These are phyloP conservation scores for Lasiodiplodia gonubiensis DNA, from an alignment of 2,329 filamentous ascomycete species.

Conservation along the genomic window DNA sequence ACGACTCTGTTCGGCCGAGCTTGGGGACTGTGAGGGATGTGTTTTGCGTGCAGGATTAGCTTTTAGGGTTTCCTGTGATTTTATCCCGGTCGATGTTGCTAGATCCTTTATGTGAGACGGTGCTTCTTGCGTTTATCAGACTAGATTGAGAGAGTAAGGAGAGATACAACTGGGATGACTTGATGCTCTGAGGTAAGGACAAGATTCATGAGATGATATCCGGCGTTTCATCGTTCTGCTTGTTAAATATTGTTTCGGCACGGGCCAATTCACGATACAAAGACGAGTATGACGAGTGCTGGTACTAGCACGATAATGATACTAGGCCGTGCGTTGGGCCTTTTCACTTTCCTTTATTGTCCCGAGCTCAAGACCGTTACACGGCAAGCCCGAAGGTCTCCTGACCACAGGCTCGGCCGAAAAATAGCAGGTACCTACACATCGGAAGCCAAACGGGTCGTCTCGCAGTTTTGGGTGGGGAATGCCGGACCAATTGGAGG, in stretches of 20 bases:
- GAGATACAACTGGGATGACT: background rate
- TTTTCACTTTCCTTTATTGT: background rate
- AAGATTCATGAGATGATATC: background rate
- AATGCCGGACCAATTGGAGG: slow-evolving; percentile 1
- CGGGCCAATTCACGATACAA: background rate
- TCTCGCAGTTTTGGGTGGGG: background rate
- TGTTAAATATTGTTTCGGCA: background rate
- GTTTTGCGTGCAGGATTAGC: slow-evolving; percentile 4
- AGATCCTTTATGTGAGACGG: slow-evolving; percentile 9
- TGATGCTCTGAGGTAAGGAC: background rate
- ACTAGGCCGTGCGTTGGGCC: background rate
- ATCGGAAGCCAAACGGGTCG: background rate
- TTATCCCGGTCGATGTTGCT: background rate
- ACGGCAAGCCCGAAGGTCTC: no score
- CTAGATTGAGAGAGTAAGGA: background rate
- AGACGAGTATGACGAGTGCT: background rate
- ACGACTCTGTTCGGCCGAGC: background rate
- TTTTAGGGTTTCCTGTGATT: background rate
- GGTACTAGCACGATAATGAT: background rate
- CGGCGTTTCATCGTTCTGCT: slow-evolving; percentile 9
- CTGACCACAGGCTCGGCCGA: background rate
- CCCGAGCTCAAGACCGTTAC: background rate
- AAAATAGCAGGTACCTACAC: background rate
- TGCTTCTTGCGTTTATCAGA: background rate
- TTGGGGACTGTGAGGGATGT: background rate